Evolutionary conservation across 2,329 filamentous ascomycete species (phyloP).

Genomic region (Zymoseptoria ardabiliae): DNA sequence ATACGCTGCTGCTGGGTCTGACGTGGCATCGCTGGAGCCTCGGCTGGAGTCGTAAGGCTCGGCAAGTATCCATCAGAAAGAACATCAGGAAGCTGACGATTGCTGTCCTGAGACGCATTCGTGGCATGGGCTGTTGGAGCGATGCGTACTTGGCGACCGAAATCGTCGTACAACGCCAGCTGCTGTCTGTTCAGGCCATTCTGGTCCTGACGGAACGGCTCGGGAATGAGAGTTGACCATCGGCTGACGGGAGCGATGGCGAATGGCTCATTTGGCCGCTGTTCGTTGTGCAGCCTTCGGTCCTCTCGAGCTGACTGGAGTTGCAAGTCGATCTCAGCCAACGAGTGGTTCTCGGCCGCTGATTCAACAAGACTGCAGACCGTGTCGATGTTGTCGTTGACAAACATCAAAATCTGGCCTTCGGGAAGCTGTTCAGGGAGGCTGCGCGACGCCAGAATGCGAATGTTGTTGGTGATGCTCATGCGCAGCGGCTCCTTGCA

Average conservation of each 20-base stretch:
- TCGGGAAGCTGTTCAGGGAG: slow-evolving; percentile 72
- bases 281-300: slow-evolving; percentile 66
- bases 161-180: slow-evolving; percentile 93
- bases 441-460: slow-evolving; percentile 61
- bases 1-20: slow-evolving; percentile 47
- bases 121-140: slow-evolving; percentile 43
- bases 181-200: slow-evolving; percentile 74
- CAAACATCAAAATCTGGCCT: slow-evolving; percentile 94
- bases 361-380: slow-evolving; percentile 93
- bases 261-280: slow-evolving; percentile 75
- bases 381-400: slow-evolving; percentile 92
- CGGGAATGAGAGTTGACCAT: slow-evolving; percentile 89
- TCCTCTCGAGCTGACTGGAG: slow-evolving; percentile 73
- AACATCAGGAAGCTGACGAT: slow-evolving; percentile 55
- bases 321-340: slow-evolving; percentile 91
- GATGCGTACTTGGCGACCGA: slow-evolving; percentile 72
- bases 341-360: slow-evolving; percentile 84
- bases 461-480: slow-evolving; percentile 96
- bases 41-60: slow-evolving; percentile 55
- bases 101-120: slow-evolving; percentile 51
- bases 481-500: slow-evolving; percentile 94
- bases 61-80: slow-evolving; percentile 57
- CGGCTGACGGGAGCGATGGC: slow-evolving; percentile 72
- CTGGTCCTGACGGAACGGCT: slow-evolving; percentile 81
- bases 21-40: slow-evolving; percentile 54